Evolutionary conservation across 2,329 filamentous ascomycete species (phyloP), one percentile per base, ranked within the genome.

Genomic region (Paecilomyces fulvus): DNA sequence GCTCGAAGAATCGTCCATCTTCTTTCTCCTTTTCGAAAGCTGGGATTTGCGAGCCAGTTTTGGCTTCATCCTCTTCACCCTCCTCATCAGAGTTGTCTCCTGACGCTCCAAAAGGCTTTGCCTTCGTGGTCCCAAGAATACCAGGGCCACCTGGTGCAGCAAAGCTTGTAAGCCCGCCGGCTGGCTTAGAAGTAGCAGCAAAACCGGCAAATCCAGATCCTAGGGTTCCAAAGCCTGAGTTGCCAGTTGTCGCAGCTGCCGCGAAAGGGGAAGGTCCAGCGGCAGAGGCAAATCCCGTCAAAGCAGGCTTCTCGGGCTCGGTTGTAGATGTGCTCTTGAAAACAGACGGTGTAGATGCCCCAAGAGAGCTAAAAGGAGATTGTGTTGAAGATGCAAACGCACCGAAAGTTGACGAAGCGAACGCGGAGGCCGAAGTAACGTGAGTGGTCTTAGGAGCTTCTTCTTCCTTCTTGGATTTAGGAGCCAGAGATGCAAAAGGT

Each of bases 51-150:
- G 73, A 73, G 1, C 66, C 70, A 7, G 68, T 65, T 28, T 75
- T 71, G 17, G 66, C 78, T 8, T 79, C 79, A 37, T 82, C 80
- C 4, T 74, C 74, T 37, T 80, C 78, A 11, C 79, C 77, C 3
- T 79, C 76, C 7, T 78, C 75, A 4, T 76, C 74, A 30, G 74
- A 74, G 54, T 76, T 70, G 51, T 75, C 72, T 43, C 85, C 85
- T 1, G 89, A 83, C 11, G 89, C 88, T 30, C 90, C 90, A 68
- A 96, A 94, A 0, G 89, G 82, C 71, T 83, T 89, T 3, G 64
- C 52, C 54, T 70, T 67, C 20, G 60, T 61, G n/a, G 58, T 65
- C 55, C 75, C 75, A 58, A 78, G 71, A 51, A 75, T 75, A 17
- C 72, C 66, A 52, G 74, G 63, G 53, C 80, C 82, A 20, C 72